These are phyloP conservation scores for Sphaerulina populicola DNA, from an alignment of 2,329 filamentous ascomycete genomes.

Conservation along the genomic window DNA sequence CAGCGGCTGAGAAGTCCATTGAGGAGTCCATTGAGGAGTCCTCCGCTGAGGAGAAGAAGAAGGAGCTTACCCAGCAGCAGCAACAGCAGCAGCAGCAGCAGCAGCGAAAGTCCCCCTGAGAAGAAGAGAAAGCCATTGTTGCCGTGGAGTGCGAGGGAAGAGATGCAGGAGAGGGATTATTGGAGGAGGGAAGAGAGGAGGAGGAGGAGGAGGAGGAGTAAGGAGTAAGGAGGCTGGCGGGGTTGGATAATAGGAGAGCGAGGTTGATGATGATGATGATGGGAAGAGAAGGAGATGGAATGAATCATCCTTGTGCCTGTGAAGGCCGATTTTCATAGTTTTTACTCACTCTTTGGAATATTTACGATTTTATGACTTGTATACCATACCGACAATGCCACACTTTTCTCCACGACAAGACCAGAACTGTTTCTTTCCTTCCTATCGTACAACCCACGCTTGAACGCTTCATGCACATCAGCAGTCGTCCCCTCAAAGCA, in stretches of 20 bases:
- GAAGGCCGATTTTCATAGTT: neutral
- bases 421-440: neutral
- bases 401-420: neutral
- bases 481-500: slow-evolving; percentile 53
- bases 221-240: neutral
- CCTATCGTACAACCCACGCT: slow-evolving; percentile 6
- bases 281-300: neutral
- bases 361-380: neutral
- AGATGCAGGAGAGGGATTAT: slow-evolving; percentile 5
- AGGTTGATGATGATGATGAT: neutral
- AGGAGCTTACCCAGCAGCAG: too few relatives aligned
- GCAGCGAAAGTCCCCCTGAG: neutral
- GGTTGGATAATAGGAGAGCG: neutral
- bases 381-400: too few relatives aligned
- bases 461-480: slow-evolving; percentile 12
- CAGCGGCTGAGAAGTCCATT: neutral
- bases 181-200: too few relatives aligned
- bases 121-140: neutral
- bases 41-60: neutral
- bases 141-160: slow-evolving; percentile 2
- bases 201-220: neutral
- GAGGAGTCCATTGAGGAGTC: neutral
- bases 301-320: neutral
- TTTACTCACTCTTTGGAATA: neutral
- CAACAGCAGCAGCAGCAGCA: too few relatives aligned